Base-by-base conservation (phyloP, 352 stramenopile genomes). In the Phytophthora sp. region DNA sequence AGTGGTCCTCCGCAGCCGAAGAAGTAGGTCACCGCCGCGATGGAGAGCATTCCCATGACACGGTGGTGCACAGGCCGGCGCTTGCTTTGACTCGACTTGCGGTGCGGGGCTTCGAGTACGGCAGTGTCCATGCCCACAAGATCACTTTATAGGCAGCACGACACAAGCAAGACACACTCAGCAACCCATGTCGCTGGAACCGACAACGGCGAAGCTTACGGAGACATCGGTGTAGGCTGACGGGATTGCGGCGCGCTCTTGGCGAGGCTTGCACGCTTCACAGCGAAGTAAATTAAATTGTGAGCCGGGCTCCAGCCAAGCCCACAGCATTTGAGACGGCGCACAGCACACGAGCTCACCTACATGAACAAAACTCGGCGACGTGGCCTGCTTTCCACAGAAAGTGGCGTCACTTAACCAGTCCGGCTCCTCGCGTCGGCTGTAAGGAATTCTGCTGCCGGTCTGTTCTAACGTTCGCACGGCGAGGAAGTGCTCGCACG, bases 11-110 rank as follows among this genome's bases (percentile, higher is more conserved):
- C 79, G 20, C 77, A 87, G 2, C 59, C 66, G 35, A 72, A 75
- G 34, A 91, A 71, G 37, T 83, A 88, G 2, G 72, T 76, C 50
- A 89, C 84, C 10, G 76, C 76, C 0, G 63, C 71, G 54, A 89
- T 61, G 23, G 66, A 69, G 12, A 66, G 21, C 5, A 64, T 83
- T 1, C 76, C 73, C 43, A 79, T 66, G 32, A 80, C 68, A 9
- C 75, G 72, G 6, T 68, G 72, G 43, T 72, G 52, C 12, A 59
- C 35, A 17, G 49, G 54, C n/a, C 39, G 42, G 50, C 21, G 4
- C 20, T 10, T 34, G 20, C 21, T n/a, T 49, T 61, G 30, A 21
- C 46, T 58, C 32, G 52, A 59, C 45, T 69, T 62, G 23, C 45
- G 30, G 21, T 56, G 54, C 18, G 35, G 49, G 17, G 48, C 50